Conservation (phyloP, 106 monocot species). For the Dendrobium huoshanense region DNA sequence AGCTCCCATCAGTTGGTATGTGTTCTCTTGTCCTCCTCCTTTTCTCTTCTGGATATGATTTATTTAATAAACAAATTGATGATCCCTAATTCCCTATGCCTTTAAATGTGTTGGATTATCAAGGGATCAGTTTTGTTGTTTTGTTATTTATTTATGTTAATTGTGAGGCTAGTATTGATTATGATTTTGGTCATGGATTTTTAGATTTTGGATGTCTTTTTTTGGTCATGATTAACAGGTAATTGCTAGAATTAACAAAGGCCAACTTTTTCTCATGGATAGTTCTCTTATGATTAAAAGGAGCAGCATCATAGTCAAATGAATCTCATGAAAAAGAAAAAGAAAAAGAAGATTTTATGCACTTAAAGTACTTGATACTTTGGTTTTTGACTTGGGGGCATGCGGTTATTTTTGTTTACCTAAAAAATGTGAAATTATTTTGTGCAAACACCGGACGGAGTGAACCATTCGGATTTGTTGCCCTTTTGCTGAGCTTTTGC, state of each 20-base stretch:
- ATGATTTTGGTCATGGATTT: too few species aligned
- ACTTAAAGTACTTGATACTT: neutral
- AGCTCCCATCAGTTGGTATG: slow-evolving; percentile 78
- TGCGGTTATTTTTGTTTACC: neutral
- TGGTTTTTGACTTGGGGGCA: neutral
- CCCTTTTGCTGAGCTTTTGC: too few species aligned
- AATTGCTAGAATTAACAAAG: too few species aligned
- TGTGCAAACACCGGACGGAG: too few species aligned
- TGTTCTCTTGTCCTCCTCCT: neutral
- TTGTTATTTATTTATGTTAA: neutral
- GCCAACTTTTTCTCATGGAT: too few species aligned
- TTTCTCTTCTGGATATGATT: neutral
- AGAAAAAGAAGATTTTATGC: neutral
- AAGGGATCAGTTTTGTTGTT: neutral
- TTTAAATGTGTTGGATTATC: neutral
- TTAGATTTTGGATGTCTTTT: too few species aligned
- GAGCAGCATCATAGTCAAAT: too few species aligned
- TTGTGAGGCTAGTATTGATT: too few species aligned
- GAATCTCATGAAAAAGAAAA: too few species aligned
- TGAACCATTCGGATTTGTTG: too few species aligned
- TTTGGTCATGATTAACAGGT: too few species aligned
- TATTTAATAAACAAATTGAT: neutral
- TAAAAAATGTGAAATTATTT: neutral
- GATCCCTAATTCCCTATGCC: neutral
- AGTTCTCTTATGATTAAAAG: too few species aligned